phyloP scores from a whole-genome alignment of 768 basidiomycete genomes.

The Lentinula sp. region DNA sequence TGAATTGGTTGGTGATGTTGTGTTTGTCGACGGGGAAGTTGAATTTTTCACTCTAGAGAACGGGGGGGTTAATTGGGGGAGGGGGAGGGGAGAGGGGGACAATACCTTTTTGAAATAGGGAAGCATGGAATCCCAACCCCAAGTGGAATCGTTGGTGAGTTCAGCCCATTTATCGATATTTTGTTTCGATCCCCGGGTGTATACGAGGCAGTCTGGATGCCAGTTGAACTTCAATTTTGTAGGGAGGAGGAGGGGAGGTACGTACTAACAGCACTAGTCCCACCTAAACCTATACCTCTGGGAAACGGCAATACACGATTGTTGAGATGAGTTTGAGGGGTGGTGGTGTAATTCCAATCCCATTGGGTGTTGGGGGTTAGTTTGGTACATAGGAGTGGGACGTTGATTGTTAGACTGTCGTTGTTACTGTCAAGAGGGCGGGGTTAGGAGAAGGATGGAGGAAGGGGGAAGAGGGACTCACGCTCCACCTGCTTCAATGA shows the following conservation, averaged over 20 bases:
- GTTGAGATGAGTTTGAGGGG: constrained; percentile 14
- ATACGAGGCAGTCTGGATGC: constrained; percentile 13
- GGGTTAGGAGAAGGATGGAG: not conserved
- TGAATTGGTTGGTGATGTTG: constrained; percentile 15
- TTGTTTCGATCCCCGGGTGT: constrained; percentile 14
- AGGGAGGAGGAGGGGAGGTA: not conserved
- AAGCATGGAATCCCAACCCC: constrained; percentile 15
- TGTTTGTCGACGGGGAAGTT: constrained; percentile 16
- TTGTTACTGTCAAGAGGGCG: constrained; percentile 4
- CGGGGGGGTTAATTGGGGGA: too few relatives aligned
- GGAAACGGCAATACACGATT: constrained; percentile 13
- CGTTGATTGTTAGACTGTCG: constrained; percentile 6
- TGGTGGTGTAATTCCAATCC: constrained; percentile 18
- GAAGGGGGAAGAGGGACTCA: not conserved
- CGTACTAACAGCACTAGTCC: constrained; percentile 13
- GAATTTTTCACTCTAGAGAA: constrained; percentile 15
- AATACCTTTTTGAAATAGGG: constrained; percentile 13
- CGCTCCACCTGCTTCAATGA: constrained; percentile 15
- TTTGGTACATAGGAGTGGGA: constrained; percentile 10
- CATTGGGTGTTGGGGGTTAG: constrained; percentile 10
- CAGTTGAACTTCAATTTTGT: too few relatives aligned
- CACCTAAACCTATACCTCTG: constrained; percentile 15
- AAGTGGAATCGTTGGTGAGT: constrained; percentile 13
- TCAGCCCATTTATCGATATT: constrained; percentile 14
- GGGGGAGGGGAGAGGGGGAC: not conserved